Conservation (phyloP, 2,329 filamentous ascomycete species). For the Sporothrix brasiliensis region DNA sequence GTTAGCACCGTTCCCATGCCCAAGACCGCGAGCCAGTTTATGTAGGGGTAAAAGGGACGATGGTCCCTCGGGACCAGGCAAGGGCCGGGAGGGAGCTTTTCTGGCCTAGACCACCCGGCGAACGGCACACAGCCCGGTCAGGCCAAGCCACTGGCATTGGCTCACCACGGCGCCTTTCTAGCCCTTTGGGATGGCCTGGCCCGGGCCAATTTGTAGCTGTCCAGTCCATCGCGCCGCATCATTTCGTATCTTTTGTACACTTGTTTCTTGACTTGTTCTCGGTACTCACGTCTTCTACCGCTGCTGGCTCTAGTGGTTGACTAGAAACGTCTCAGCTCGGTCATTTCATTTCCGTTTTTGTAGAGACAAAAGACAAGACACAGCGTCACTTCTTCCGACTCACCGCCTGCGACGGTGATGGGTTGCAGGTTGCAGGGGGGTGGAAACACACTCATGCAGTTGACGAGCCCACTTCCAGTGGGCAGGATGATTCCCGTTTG, state of each 20-base stretch:
- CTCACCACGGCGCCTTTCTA: constrained; percentile 25
- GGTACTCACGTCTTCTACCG: neutral
- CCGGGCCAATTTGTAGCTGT: neutral
- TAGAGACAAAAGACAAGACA: neutral
- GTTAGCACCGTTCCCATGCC: neutral
- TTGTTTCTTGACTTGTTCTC: neutral
- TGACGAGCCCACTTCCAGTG: constrained; percentile 28
- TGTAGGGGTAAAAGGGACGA: constrained; percentile 5
- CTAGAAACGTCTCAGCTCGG: neutral
- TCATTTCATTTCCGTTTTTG: neutral
- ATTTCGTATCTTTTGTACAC: neutral
- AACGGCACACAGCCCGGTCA: constrained; percentile 32
- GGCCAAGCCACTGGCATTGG: constrained; percentile 3
- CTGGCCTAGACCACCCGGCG: constrained; percentile 26
- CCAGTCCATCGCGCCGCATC: neutral
- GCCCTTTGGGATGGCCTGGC: neutral
- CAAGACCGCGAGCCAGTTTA: neutral
- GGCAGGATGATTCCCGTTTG: constrained; percentile 34
- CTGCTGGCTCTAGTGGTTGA: neutral
- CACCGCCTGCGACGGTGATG: constrained; percentile 31
- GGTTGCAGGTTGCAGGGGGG: constrained; percentile 26
- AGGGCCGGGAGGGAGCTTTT: constrained; percentile 30
- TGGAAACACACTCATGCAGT: constrained; percentile 18
- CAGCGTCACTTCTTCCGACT: constrained; percentile 21
- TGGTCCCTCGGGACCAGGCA: constrained; percentile 28